These are phyloP conservation scores for Euphorbia corollata DNA, from an alignment of 441 rosid genomes.

Conservation along the genomic window DNA sequence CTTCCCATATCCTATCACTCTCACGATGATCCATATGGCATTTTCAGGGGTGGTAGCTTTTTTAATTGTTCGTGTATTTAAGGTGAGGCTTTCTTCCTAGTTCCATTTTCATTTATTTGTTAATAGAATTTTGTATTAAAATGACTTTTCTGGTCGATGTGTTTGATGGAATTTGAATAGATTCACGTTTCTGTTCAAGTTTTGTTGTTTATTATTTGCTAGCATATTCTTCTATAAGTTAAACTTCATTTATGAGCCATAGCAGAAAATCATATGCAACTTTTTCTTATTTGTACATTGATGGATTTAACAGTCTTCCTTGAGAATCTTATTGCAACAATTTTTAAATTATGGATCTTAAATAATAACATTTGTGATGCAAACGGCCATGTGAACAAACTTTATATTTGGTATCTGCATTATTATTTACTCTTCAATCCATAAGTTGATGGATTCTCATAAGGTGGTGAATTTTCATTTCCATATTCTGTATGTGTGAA, in stretches of 20 bases:
- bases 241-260: neutral
- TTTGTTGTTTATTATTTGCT: neutral
- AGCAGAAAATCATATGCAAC: neutral
- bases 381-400: too few relatives aligned
- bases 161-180: neutral
- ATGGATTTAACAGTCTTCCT: too few relatives aligned
- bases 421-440: too few relatives aligned
- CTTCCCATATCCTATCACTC: conserved; percentile 85
- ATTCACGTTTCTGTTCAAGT: neutral
- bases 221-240: neutral
- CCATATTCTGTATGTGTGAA: too few relatives aligned
- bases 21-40: conserved; percentile 98
- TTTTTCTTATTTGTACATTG: neutral
- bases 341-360: too few relatives aligned
- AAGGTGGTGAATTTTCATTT: too few relatives aligned
- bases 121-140: neutral
- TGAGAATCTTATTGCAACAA: too few relatives aligned
- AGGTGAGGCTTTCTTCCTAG: conserved; percentile 39
- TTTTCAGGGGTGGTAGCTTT: conserved; percentile 81
- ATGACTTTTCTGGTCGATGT: neutral
- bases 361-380: too few relatives aligned
- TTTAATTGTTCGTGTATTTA: conserved; percentile 86
- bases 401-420: too few relatives aligned
- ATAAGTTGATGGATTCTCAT: too few relatives aligned
- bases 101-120: neutral